A percentile compares a stretch with the other conserved stretches of the same genome.
These are phyloP conservation scores for Syzygium malaccense DNA, from an alignment of 441 rosid genomes.

Conservation along the genomic window DNA sequence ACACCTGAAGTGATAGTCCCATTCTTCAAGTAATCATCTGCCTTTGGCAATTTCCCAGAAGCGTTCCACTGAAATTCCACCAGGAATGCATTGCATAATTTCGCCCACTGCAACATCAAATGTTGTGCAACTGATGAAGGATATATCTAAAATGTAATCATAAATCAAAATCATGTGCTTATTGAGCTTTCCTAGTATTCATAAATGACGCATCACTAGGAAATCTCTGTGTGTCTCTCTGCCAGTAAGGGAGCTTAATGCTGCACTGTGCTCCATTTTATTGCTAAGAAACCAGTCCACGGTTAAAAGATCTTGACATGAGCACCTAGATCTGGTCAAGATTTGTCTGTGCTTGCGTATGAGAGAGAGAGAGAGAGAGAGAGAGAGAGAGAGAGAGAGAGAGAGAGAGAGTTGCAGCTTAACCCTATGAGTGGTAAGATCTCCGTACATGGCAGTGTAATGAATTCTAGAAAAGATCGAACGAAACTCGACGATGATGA, in stretches of 20 bases:
- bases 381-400: neutral
- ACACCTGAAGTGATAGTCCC: constrained; percentile 4
- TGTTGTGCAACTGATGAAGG: neutral
- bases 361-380: neutral
- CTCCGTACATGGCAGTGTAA: neutral
- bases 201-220: neutral
- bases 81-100: constrained; percentile 9
- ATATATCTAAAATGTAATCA: neutral
- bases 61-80: constrained; percentile 17
- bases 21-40: constrained; percentile 9
- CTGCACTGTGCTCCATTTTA: neutral
- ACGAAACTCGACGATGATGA: neutral
- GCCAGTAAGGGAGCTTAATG: neutral
- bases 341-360: neutral
- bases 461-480: neutral
- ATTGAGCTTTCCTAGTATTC: neutral
- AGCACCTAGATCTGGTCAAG: neutral
- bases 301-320: neutral
- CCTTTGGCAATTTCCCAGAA: neutral
- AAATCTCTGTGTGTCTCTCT: neutral
- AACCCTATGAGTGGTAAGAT: neutral
- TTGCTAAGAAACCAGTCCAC: neutral
- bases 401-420: neutral
- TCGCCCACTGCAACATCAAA: constrained; percentile 3
- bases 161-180: neutral